Base-by-base conservation (phyloP, 2,329 filamentous ascomycete genomes). In the Fusarium odoratissimum region DNA sequence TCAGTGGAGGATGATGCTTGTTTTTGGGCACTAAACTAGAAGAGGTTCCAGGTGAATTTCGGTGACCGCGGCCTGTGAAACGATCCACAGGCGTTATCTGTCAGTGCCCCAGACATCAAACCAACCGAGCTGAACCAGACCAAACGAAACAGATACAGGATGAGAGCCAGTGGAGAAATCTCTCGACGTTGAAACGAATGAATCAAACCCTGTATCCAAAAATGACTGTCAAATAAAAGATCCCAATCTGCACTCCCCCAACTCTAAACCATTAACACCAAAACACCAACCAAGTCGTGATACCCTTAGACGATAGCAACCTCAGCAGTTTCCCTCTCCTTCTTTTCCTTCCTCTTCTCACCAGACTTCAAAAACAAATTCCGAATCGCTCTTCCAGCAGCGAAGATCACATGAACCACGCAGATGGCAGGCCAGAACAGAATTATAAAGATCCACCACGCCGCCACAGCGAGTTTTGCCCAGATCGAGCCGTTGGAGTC, bases 331-430 rank as follows among this genome's bases (percentile, higher is more conserved):
- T 19, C 30, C 6, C 16, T 10, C 35, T 23, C 25, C 16, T 33
- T 23, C 2, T 35, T 42, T 14, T 31, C 16, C 19, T 25, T 58
- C 38, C 23, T n/a, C 79, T 86, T 70, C 80, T 85, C 83, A 83
- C 74, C 86, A n/a, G 85, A 76, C 85, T 66, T 83, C 87, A 72
- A 81, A 88, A 35, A 81, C 81, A n/a, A 31, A 79, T 81, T 9
- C 66, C 78, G 54, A 79, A 79, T 38, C 71, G 59, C 46, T n/a
- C 54, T 67, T 19, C 81, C 11, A 84, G 83, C 4, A 83, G 88
- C 96, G 84, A 88, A 97, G 33, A 86, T 91, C 77, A 92, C 91
- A 73, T 88, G 91, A 76, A 95, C 93, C 1, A 85, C 84, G 56
- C 89, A 85, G 74, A 94, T 95, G 75, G 85, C 86, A 8, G 90